Base-by-base conservation (phyloP, 2,329 filamentous ascomycete genomes). In the Pseudogymnoascus verrucosus region DNA sequence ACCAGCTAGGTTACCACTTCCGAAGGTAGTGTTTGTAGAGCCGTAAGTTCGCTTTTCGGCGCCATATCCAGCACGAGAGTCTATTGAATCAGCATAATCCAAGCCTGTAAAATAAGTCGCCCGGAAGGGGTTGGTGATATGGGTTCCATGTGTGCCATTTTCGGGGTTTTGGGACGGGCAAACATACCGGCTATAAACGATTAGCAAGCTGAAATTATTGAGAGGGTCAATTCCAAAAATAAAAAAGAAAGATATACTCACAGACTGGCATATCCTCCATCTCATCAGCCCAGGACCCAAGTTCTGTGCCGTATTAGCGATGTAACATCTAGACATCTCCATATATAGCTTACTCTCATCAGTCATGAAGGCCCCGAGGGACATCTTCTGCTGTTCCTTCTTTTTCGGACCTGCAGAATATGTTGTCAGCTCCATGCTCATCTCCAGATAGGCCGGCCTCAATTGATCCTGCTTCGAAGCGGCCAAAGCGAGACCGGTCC, bases 211-310 rank as follows among this genome's bases (percentile, higher is more conserved):
- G 26, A 54, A 44, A 26, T 21, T 36, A 34, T 16, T 11, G 10
- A 2, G 7, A 19, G n/a, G 51, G 12, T 19, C 16, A 61, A 31
- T 31, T 39, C 21, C 14, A 28, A 36, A 34, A 19, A 28, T 23
- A 36, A 34, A 19, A 28, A 14, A 8, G 34, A 26, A 26, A 36
- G n/a, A 54, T 11, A 26, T 10, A 71, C 73, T 73, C 67, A 74
- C 73, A 73, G 68, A 74, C 71, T 70, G 73, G 73, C 69, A 72
- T 74, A 67, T 96, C 92, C 78, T 99, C 95, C 80, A 99, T 96
- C 77, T 99, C 95, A 80, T 99, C 96, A 73, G 95, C 95, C 95
- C 95, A 99, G 71, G 95, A 98, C 75, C 93, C 92, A 74, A 88
- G 83, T 73, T 84, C 87, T 89, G 73, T 61, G 61, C 67, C 63